Evolutionary conservation across 2,329 filamentous ascomycete species (phyloP), one percentile per base, ranked within the genome.

Genomic region (Calcarisporium arbuscula): DNA sequence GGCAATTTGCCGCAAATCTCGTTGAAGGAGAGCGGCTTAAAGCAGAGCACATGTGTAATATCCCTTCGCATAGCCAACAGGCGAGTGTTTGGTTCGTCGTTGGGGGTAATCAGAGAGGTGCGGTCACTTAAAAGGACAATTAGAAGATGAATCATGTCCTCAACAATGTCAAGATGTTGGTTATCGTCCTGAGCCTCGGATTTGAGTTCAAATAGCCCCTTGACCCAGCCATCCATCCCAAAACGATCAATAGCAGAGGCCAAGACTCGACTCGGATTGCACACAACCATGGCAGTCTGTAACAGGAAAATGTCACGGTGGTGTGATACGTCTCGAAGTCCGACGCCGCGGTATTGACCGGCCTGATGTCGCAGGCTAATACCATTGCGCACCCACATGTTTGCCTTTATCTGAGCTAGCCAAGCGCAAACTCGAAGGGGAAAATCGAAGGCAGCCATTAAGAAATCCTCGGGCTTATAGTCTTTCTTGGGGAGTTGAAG

Each of bases 381-480:
- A 3, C 92, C 92, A 54, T 98, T 98, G 36, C 92, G 80, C 43
- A 98, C 90, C 92, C 94, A 98, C 80, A 96, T 94, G 33, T 88
- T 86, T 14, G 90, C 88, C 58, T 94, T 95, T 79, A 98, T 96
- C 64, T 98, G 94, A 6, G 92, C 85, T 20, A 98, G 69, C 92
- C 92, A 98, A 15, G 87, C 88, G 55, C 88, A 95, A 1, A 96
- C 89, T 34, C 94, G 77, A 5, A 98, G 68, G 1, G 94, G 90
- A 50, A 86, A 95, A 57, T 98, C 92, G 51, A 98, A 95, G 33
- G 88, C 77, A 3, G 85, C 82, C 56, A 95, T 80, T 16, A 95
- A 67, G 50, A 89, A 81, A 54, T 94, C 87, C 49, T 94, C 85
- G 0, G 82, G 64, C 0, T 65, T 67, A 43, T 75, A 72, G 12